Evolutionary conservation across 2,329 filamentous ascomycete species (phyloP).

Genomic region (Cytospora schulzeri): DNA sequence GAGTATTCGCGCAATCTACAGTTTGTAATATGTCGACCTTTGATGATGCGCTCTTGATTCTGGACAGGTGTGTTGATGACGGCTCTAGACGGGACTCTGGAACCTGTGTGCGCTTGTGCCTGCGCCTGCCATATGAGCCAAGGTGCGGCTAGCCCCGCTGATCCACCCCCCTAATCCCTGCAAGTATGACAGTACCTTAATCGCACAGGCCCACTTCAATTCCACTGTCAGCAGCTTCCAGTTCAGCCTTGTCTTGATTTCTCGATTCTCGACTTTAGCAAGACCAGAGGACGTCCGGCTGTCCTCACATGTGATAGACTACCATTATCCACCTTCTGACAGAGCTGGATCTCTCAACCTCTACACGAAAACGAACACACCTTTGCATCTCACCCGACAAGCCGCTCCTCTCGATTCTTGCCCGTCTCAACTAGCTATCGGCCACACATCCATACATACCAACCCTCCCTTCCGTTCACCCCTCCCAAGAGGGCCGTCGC

Average conservation of each 20-base stretch:
- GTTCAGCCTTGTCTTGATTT: constrained; percentile 13
- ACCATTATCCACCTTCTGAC: background rate
- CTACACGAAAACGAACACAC: too few relatives aligned
- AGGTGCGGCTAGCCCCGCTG: constrained; percentile 3
- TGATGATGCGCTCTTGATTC: background rate
- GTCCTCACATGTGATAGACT: constrained; percentile 4
- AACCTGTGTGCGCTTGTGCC: background rate
- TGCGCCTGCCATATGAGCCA: background rate
- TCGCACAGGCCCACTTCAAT: background rate
- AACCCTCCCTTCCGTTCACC: background rate
- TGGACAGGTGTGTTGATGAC: constrained; percentile 26
- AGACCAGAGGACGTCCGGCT: background rate
- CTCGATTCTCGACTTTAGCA: background rate
- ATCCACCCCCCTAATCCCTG: constrained; percentile 10
- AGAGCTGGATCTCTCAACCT: background rate
- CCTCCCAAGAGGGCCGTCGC: constrained; percentile 10
- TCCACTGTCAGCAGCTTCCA: background rate
- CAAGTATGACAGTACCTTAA: background rate
- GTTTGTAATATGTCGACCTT: too few relatives aligned
- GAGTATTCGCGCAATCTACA: too few relatives aligned
- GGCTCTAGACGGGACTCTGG: background rate
- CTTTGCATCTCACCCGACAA: background rate
- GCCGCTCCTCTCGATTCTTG: background rate
- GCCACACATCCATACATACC: too few relatives aligned
- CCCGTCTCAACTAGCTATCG: background rate